Base-by-base conservation (phyloP, 2,329 filamentous ascomycete genomes). In the Diaporthe caulivora region DNA sequence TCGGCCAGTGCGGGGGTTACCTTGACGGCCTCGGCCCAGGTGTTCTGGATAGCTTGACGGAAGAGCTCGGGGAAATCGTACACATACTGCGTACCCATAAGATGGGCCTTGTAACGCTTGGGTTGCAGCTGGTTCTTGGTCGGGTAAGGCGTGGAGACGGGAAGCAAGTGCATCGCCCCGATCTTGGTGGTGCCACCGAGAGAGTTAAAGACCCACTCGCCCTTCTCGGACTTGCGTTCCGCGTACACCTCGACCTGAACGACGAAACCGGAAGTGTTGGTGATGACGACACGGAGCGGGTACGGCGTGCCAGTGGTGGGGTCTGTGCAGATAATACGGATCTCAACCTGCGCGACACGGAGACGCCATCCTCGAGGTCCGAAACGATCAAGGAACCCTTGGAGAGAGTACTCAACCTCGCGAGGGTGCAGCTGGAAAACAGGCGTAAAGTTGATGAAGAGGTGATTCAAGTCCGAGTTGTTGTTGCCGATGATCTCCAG, bases 61-160 rank as follows among this genome's bases (percentile, higher is more conserved):
- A 99, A 99, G 64, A 99, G 92, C 89, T 99, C 97, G 40, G 97
- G 97, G 93, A 99, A 99, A 85, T 99, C 97, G 83, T 99, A 99
- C 71, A 98, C 97, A 82, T 98, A 99, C 85, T 99, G 97, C 37
- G 97, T 99, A 77, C 97, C 97, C 95, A 99, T 98, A 76, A 98
- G 88, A 83, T 99, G 97, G 78, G 97, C 97, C 92, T 98, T 98
- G 92, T 99, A 98, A 79, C 97, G 92, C 92, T 98, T 98, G 76
- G 97, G 97, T 86, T 99, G 97, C 75, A 99, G 90, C 88, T 95
- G 97, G 85, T 98, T 97, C 92, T 99, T 99, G 81, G 96, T 98
- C 49, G 96, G 93, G 84, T 99, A 99, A 29, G 97, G 95, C 4
- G 95, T 95, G 57, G 92, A 94, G 77, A 98, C 95, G 7, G 95